Conservation (phyloP, 2,329 filamentous ascomycete species). For the Pseudogymnoascus destructans region DNA sequence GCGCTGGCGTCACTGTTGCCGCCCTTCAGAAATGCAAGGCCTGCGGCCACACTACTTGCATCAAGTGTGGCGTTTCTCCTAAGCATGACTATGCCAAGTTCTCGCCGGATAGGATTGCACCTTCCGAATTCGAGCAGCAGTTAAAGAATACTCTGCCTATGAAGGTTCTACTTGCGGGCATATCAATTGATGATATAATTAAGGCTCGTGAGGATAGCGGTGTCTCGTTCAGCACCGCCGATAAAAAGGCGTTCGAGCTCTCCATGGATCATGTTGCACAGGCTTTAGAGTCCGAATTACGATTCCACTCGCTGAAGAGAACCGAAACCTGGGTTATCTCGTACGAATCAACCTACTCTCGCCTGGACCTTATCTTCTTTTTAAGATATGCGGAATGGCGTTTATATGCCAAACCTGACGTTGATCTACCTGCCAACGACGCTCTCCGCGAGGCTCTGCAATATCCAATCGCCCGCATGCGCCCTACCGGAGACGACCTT, state of each 20-base stretch:
- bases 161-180: constrained; percentile 27
- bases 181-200: constrained; percentile 21
- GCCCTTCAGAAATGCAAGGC: constrained; percentile 34
- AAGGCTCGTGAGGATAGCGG: constrained; percentile 14
- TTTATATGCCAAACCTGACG: constrained; percentile 33
- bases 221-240: constrained; percentile 13
- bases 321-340: constrained; percentile 30
- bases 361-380: constrained; percentile 30
- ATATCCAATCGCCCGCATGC: constrained; percentile 36
- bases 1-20: constrained; percentile 27
- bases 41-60: constrained; percentile 43
- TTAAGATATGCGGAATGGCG: constrained; percentile 31
- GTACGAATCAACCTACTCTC: constrained; percentile 30
- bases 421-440: constrained; percentile 28
- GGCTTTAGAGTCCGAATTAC: constrained; percentile 26
- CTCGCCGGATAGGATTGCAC: constrained; percentile 25
- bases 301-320: constrained; percentile 25
- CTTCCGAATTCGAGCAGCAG: constrained; percentile 31
- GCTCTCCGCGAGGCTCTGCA: constrained; percentile 30
- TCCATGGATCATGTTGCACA: constrained; percentile 25
- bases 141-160: constrained; percentile 33
- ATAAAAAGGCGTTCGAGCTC: constrained; percentile 23
- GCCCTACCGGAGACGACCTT: constrained; percentile 23
- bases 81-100: constrained; percentile 23
- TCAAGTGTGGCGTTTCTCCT: constrained; percentile 41